Evolutionary conservation across 805 yeast species (phyloP).

Genomic region (Sugiyamaella floridensis): DNA sequence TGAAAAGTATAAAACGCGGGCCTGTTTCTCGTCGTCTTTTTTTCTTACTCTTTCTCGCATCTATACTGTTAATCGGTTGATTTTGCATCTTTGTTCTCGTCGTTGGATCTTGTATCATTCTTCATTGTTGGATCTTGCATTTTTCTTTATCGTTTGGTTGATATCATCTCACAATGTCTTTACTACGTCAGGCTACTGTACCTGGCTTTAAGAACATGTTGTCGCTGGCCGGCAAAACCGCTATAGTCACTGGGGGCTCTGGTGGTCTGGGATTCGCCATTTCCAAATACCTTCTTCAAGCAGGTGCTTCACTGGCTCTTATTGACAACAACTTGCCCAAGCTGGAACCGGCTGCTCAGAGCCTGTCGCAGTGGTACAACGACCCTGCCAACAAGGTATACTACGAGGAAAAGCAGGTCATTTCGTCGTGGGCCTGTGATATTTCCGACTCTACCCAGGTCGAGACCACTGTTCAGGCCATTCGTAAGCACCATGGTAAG

Average conservation of each 20-base stretch:
- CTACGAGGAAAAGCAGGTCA: slow-evolving; percentile 14
- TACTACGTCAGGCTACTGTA: slow-evolving; percentile 1
- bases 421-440: slow-evolving; percentile 64
- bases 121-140: not conserved
- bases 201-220: slow-evolving; percentile 13
- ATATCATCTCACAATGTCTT: not conserved
- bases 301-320: slow-evolving; percentile 71
- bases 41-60: no score
- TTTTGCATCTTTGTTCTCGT: no score
- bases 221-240: slow-evolving; percentile 45
- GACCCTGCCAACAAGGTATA: slow-evolving; percentile 9
- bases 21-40: not conserved
- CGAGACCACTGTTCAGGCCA: slow-evolving; percentile 45
- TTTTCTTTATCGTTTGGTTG: not conserved
- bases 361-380: slow-evolving; percentile 42
- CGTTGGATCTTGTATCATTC: no score
- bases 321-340: slow-evolving; percentile 60
- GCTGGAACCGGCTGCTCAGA: slow-evolving; percentile 49
- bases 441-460: slow-evolving; percentile 59
- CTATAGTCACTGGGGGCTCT: slow-evolving; percentile 73
- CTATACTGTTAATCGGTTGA: no score
- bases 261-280: slow-evolving; percentile 68
- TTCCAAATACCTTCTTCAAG: slow-evolving; percentile 60
- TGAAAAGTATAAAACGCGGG: not conserved
- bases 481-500: slow-evolving; percentile 51